Evolutionary conservation across 805 yeast genomes (phyloP), one percentile per base, ranked within the genome.

Genomic region (Schizosaccharomyces octosporus): DNA sequence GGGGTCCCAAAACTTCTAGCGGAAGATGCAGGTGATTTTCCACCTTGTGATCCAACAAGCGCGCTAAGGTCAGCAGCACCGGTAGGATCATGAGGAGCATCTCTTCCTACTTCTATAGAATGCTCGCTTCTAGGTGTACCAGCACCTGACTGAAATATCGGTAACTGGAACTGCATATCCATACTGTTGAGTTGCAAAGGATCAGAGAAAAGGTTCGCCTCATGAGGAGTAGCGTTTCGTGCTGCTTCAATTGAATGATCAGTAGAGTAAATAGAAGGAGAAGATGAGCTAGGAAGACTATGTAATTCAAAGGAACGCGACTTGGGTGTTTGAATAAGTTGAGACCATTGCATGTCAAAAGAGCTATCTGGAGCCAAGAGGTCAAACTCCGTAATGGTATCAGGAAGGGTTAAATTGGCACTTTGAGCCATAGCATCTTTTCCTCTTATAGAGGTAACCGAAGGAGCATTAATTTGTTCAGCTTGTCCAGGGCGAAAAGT

Each of bases 341-440:
- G 60, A 19, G 48, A 36, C 29, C 27, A 21, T 17, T 61, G 61
- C 39, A 36, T 59, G 61, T 67, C 73, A 58, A 67, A 66, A 24
- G 62, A 61, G 19, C 67, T 65, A 48, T 64, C 66, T 17, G 57
- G 64, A 19, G 55, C 51, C 19, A 65, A 58, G 64, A 87, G 79
- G 67, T 86, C 94, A 48, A 82, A 77, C 63, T 82, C 86, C 0
- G 95, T 84, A 57, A 87, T 83, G 21, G 86, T 85, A 71, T 88
- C 95, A 66, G 78, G 81, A 65, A 88, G 74, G 1, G 82, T 79
- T 59, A 85, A 75, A 54, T 78, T 79, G 39, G 61, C 54, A 29
- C 48, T 41, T 54, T 41, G 41, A 19, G 36, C 21, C 42, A 21
- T 24, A n/a, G 60, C 60, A 36, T 24, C 29, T 24, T 41, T 29